These are phyloP conservation scores for Camellia sinensis DNA, from an alignment of 148 eudicot genomes.

Conservation along the genomic window DNA sequence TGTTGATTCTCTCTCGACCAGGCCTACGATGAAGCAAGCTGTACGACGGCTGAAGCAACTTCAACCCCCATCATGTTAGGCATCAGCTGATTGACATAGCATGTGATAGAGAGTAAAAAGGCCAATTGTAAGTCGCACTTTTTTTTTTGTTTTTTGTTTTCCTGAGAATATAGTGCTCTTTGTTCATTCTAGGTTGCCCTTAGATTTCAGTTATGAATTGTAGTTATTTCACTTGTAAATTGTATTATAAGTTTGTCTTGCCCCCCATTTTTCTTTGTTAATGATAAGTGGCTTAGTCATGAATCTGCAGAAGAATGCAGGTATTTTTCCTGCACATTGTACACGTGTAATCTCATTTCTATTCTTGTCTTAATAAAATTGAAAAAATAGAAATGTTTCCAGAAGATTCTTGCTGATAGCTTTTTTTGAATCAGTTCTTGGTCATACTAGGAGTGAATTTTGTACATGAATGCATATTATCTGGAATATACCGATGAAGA, in stretches of 20 bases:
- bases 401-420: too few relatives aligned
- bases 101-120: constrained; percentile 7
- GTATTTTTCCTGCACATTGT: background rate
- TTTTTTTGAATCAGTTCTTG: too few relatives aligned
- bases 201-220: background rate
- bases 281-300: background rate
- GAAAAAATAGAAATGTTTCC: too few relatives aligned
- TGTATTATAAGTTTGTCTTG: background rate
- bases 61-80: constrained; percentile 41
- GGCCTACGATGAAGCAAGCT: constrained; percentile 57
- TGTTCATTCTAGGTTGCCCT: background rate
- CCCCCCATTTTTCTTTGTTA: background rate
- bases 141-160: too few relatives aligned
- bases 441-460: too few relatives aligned
- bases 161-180: background rate
- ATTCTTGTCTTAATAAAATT: too few relatives aligned
- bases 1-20: constrained; percentile 42
- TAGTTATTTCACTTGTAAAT: background rate
- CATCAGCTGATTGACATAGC: background rate
- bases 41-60: constrained; percentile 50
- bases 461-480: too few relatives aligned
- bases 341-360: background rate
- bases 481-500: too few relatives aligned
- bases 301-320: constrained; percentile 5
- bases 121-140: background rate